A percentile compares a stretch with the other conserved stretches of the same genome.
phyloP scores from a whole-genome alignment of 2,329 filamentous ascomycete species.

The Arthrobotrys entomopaga region DNA sequence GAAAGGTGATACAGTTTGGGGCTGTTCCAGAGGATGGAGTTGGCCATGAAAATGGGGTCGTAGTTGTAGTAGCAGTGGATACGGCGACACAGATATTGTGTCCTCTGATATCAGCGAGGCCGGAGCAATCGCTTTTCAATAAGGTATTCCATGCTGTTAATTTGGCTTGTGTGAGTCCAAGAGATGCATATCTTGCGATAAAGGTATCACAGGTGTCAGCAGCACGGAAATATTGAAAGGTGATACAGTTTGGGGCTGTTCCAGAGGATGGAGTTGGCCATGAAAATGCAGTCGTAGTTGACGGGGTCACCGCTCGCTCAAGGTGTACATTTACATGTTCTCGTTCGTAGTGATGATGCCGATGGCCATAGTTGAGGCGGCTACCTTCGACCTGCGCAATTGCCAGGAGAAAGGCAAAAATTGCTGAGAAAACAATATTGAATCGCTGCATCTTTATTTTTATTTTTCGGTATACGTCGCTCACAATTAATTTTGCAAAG shows the following conservation, averaged over 20 bases:
- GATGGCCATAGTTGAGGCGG: constrained; percentile 20
- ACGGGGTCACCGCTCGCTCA: background rate
- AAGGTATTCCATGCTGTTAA: constrained; percentile 28
- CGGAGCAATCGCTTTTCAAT: constrained; percentile 19
- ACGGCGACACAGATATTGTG: constrained; percentile 7
- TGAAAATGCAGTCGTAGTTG: constrained; percentile 1
- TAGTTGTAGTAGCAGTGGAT: constrained; percentile 6
- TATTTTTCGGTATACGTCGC: too few relatives aligned
- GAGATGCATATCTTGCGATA: constrained; percentile 8
- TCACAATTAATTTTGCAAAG: too few relatives aligned
- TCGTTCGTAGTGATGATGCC: background rate
- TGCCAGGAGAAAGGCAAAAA: constrained; percentile 33
- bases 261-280: constrained; percentile 11
- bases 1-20: constrained; percentile 20
- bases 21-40: constrained; percentile 18
- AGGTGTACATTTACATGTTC: too few relatives aligned
- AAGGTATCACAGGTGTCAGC: constrained; percentile 35
- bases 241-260: constrained; percentile 19
- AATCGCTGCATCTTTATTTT: constrained; percentile 33
- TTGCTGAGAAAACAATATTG: constrained; percentile 41
- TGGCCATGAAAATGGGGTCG: background rate
- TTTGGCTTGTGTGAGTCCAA: constrained; percentile 18
- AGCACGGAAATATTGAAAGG: constrained; percentile 13
- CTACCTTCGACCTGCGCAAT: constrained; percentile 25
- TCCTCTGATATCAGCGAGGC: constrained; percentile 3